Conservation (phyloP, 2,329 filamentous ascomycete genomes). For the Fusarium sp. region DNA sequence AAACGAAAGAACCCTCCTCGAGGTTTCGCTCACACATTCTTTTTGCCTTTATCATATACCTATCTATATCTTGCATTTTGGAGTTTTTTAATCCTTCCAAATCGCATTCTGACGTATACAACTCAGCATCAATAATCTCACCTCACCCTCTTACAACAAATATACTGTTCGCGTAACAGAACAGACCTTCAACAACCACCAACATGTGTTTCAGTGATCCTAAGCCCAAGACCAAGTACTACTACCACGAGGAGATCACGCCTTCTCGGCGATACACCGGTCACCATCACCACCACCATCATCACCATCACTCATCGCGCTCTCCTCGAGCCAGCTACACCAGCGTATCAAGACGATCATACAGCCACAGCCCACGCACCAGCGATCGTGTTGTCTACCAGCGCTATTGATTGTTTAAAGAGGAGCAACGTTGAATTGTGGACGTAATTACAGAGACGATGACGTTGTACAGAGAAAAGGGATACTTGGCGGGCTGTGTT, state of each 20-base stretch:
- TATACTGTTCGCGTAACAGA: slow-evolving; percentile 9
- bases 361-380: slow-evolving; percentile 57
- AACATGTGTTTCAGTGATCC: slow-evolving; percentile 65
- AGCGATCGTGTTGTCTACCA: slow-evolving; percentile 50
- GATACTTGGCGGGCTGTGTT: slow-evolving; percentile 21
- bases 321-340: slow-evolving; percentile 58
- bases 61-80: neutral
- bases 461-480: slow-evolving; percentile 23
- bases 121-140: slow-evolving; percentile 3
- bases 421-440: neutral
- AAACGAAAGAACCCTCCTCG: slow-evolving; percentile 32
- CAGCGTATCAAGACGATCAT: slow-evolving; percentile 52
- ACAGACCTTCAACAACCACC: slow-evolving; percentile 23
- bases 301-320: slow-evolving; percentile 48
- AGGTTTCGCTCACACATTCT: neutral
- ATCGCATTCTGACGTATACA: neutral
- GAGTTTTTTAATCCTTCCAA: neutral
- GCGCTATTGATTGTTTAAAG: slow-evolving; percentile 19
- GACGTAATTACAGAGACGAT: slow-evolving; percentile 14
- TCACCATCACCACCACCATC: slow-evolving; percentile 51
- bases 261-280: slow-evolving; percentile 56
- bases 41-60: slow-evolving; percentile 12
- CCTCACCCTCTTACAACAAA: slow-evolving; percentile 4
- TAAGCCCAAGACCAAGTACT: slow-evolving; percentile 59
- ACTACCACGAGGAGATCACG: slow-evolving; percentile 66